phyloP scores from a whole-genome alignment of 345 rosid species.

The Kernera saxatilis region DNA sequence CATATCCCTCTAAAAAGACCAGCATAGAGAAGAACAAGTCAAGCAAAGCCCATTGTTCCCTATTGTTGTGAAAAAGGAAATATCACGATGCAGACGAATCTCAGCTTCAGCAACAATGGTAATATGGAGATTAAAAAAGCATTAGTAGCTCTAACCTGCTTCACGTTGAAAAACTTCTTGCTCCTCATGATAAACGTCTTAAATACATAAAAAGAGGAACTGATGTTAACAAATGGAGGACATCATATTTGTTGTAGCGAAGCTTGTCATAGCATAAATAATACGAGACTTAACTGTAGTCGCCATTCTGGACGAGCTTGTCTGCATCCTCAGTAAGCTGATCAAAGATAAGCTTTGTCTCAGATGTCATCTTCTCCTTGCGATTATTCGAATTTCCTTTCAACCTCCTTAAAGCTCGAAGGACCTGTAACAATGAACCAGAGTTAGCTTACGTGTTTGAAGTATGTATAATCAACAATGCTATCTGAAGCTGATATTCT shows the following conservation, averaged over 20 bases:
- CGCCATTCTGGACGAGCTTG: slow-evolving; percentile 79
- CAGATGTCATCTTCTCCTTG: slow-evolving; percentile 82
- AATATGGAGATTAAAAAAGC: background rate
- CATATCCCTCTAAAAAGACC: slow-evolving; percentile 69
- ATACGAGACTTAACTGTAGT: slow-evolving; percentile 63
- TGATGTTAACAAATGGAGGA: slow-evolving; percentile 7
- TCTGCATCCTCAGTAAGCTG: slow-evolving; percentile 95
- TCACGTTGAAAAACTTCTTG: slow-evolving; percentile 76
- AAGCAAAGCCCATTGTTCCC: background rate
- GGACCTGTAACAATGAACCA: slow-evolving; percentile 45
- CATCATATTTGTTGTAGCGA: background rate
- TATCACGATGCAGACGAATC: background rate
- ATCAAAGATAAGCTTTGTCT: slow-evolving; percentile 78
- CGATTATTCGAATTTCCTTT: slow-evolving; percentile 71
- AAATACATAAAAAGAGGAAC: slow-evolving; percentile 22
- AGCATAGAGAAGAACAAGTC: background rate
- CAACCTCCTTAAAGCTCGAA: slow-evolving; percentile 83
- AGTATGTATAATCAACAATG: background rate
- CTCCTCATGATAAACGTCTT: slow-evolving; percentile 82
- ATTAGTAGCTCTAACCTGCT: slow-evolving; percentile 60
- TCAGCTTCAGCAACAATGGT: background rate
- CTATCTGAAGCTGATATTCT: background rate
- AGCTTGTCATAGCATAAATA: background rate
- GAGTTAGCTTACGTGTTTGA: slow-evolving; percentile 1
- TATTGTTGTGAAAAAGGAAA: background rate